Conservation (phyloP, 2,329 filamentous ascomycete genomes). For the Aspergillus terreus region DNA sequence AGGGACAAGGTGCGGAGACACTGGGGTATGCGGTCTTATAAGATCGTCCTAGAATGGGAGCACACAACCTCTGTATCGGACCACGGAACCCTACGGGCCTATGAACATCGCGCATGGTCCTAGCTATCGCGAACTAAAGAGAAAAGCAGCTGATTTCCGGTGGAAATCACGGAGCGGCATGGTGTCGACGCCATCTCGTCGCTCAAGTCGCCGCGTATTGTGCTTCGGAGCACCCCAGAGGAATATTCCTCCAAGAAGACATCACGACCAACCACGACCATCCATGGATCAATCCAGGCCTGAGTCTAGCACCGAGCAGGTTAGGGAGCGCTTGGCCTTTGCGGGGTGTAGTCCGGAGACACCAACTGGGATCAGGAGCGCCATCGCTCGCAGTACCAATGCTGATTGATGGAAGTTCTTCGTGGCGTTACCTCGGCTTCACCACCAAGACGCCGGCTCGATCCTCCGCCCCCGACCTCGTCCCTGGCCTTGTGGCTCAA, state of each 20-base stretch:
- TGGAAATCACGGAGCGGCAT: not conserved
- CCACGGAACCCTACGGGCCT: conserved; percentile 1
- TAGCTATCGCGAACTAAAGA: not conserved
- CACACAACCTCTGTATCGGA: conserved; percentile 11
- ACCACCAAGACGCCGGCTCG: conserved; percentile 13
- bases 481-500: not conserved
- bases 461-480: not conserved
- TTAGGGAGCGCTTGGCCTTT: conserved; percentile 9
- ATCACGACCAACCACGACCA: conserved; percentile 6
- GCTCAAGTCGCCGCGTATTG: not conserved
- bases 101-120: not conserved
- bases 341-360: conserved; percentile 8
- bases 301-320: not conserved
- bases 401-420: conserved; percentile 24
- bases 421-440: conserved; percentile 11
- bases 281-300: conserved; percentile 5
- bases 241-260: conserved; percentile 5
- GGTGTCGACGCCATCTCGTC: conserved; percentile 2
- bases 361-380: conserved; percentile 4
- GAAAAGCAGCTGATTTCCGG: conserved; percentile 1
- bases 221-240: not conserved
- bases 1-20: conserved; percentile 15
- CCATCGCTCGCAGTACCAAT: not conserved
- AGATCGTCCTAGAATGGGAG: conserved; percentile 21
- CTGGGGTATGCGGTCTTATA: conserved; percentile 17